These are phyloP conservation scores for Phycomyces nitens DNA, from an alignment of 192 early-diverging fungal genomes.

Conservation along the genomic window DNA sequence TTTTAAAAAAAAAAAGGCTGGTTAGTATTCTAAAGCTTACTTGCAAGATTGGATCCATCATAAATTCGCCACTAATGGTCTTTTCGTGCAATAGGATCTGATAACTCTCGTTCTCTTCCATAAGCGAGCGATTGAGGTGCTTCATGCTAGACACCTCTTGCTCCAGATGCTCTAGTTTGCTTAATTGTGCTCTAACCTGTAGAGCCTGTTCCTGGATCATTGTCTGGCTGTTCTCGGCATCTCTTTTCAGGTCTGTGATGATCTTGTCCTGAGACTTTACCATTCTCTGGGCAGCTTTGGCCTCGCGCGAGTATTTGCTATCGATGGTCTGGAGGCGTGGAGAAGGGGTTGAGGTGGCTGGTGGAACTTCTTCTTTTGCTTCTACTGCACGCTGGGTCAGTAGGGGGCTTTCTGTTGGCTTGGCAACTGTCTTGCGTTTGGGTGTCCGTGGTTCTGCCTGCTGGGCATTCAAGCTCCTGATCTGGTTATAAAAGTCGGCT, in stretches of 20 bases:
- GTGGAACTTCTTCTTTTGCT: too few species aligned
- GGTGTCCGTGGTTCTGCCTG: slow-evolving; percentile 30
- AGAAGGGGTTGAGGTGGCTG: not conserved
- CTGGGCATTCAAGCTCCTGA: slow-evolving; percentile 8
- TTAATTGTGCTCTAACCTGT: slow-evolving; percentile 34
- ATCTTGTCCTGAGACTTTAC: slow-evolving; percentile 24
- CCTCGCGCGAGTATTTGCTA: slow-evolving; percentile 9
- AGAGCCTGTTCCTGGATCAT: slow-evolving; percentile 27
- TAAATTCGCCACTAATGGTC: slow-evolving; percentile 71
- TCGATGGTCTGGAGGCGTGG: not conserved
- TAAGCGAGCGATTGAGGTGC: slow-evolving; percentile 60
- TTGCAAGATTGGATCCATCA: slow-evolving; percentile 47
- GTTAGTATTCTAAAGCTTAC: too few species aligned
- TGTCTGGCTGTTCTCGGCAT: slow-evolving; percentile 31
- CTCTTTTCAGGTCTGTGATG: slow-evolving; percentile 34
- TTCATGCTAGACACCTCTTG: slow-evolving; percentile 50
- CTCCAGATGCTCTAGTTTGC: slow-evolving; percentile 44
- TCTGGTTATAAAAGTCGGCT: slow-evolving; percentile 31
- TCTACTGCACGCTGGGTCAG: not conserved
- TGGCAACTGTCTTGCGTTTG: slow-evolving; percentile 19
- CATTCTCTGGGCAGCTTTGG: slow-evolving; percentile 16
- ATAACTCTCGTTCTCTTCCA: slow-evolving; percentile 75
- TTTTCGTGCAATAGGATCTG: slow-evolving; percentile 74
- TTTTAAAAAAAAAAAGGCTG: too few species aligned
- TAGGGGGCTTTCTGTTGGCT: not conserved